phyloP scores from a whole-genome alignment of 2,329 filamentous ascomycete species.

The Colletotrichum sp. region DNA sequence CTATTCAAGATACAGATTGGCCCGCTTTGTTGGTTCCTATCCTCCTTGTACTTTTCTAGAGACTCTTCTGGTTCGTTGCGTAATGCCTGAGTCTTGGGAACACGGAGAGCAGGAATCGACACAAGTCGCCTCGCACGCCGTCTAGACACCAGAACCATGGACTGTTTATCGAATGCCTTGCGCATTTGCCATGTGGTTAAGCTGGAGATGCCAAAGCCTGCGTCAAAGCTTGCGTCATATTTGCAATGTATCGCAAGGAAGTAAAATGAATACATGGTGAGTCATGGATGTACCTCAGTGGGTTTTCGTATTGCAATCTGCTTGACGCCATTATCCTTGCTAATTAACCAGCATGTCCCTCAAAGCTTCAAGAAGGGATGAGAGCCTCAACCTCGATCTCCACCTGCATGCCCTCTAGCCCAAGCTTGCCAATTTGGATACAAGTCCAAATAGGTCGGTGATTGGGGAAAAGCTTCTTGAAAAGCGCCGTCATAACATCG shows the following conservation, averaged over 20 bases:
- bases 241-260: neutral
- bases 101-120: neutral
- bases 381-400: constrained; percentile 62
- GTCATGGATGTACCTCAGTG: neutral
- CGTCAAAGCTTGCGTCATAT: neutral
- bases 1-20: neutral
- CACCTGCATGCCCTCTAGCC: constrained; percentile 55
- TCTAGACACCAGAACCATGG: neutral
- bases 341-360: neutral
- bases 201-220: neutral
- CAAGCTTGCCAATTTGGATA: constrained; percentile 54
- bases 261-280: neutral
- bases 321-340: neutral
- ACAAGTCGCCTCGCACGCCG: neutral
- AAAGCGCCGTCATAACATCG: constrained; percentile 47
- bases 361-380: neutral
- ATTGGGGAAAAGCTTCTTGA: constrained; percentile 54
- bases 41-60: neutral
- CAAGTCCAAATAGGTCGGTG: constrained; percentile 60
- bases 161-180: neutral
- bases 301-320: neutral
- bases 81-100: neutral
- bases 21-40: neutral
- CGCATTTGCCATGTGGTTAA: neutral
- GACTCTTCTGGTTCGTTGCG: neutral